Percentiles rank a stretch among this genome's conserved stretches.
These are phyloP conservation scores for Saccharomycopsis synnaedendra DNA, from an alignment of 805 yeast species.

Conservation along the genomic window DNA sequence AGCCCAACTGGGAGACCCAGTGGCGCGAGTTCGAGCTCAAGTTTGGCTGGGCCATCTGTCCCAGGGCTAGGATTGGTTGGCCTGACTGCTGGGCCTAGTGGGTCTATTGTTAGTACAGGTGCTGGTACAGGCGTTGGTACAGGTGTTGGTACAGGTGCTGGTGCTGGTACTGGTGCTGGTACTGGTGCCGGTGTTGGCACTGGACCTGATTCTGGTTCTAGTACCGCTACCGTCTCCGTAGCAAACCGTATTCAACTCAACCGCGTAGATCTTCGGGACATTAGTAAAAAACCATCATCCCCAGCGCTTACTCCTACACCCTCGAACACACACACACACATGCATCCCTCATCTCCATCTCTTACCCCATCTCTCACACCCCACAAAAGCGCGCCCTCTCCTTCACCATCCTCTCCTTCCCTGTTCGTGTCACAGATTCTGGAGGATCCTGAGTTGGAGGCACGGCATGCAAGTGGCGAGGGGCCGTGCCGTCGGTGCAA, in stretches of 20 bases:
- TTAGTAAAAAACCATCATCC: conserved; percentile 1
- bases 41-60: too few species aligned
- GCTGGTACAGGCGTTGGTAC: too few species aligned
- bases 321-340: neutral
- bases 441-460: conserved; percentile 1
- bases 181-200: too few species aligned
- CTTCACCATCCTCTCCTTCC: conserved; percentile 3
- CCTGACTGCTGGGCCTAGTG: too few species aligned
- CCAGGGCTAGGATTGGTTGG: too few species aligned
- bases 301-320: neutral
- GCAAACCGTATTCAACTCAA: conserved; percentile 10
- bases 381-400: neutral
- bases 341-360: neutral
- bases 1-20: too few species aligned
- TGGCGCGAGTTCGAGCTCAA: too few species aligned
- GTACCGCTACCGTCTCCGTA: neutral
- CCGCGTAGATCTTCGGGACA: conserved; percentile 14
- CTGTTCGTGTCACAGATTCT: conserved; percentile 7
- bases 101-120: too few species aligned
- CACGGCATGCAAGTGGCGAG: conserved; percentile 38
- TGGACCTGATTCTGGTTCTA: neutral
- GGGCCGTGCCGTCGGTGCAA: conserved; percentile 79
- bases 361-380: neutral
- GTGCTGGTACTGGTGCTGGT: too few species aligned
- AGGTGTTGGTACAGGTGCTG: too few species aligned